phyloP scores from a whole-genome alignment of 495 filamentous ascomycete genomes.

The Bombardia bombarda region DNA sequence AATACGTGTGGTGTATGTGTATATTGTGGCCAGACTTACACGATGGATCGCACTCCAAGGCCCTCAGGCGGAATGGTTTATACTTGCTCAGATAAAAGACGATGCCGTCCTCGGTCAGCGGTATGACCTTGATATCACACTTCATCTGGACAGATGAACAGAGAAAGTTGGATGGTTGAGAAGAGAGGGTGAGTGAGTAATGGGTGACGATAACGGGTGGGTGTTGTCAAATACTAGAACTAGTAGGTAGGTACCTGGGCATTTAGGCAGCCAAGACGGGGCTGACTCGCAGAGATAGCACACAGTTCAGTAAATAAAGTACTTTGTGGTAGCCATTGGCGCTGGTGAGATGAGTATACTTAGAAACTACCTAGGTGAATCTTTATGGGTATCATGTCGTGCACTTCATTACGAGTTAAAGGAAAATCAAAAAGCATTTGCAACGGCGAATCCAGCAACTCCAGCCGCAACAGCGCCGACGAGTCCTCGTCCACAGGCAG shows the following conservation, averaged over 20 bases:
- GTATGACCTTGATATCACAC: background rate
- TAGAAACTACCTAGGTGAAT: no score
- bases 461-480: constrained; percentile 15
- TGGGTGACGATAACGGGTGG: no score
- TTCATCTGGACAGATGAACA: background rate
- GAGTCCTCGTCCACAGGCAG: constrained; percentile 12
- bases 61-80: background rate
- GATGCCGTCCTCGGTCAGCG: background rate
- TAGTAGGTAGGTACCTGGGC: no score
- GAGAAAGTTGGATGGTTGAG: background rate
- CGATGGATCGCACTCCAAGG: background rate
- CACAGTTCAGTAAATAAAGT: no score
- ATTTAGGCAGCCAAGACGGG: no score
- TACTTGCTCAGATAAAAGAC: background rate
- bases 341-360: no score
- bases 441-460: constrained; percentile 14
- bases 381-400: constrained; percentile 4
- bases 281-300: no score
- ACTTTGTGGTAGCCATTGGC: no score
- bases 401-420: background rate
- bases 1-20: background rate
- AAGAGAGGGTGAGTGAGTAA: no score
- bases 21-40: background rate
- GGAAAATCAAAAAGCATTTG: constrained; percentile 1
- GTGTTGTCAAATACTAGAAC: no score